Evolutionary conservation across 2,329 filamentous ascomycete genomes (phyloP), one percentile per base, ranked within the genome.

Genomic region (Alternaria gansuensis): DNA sequence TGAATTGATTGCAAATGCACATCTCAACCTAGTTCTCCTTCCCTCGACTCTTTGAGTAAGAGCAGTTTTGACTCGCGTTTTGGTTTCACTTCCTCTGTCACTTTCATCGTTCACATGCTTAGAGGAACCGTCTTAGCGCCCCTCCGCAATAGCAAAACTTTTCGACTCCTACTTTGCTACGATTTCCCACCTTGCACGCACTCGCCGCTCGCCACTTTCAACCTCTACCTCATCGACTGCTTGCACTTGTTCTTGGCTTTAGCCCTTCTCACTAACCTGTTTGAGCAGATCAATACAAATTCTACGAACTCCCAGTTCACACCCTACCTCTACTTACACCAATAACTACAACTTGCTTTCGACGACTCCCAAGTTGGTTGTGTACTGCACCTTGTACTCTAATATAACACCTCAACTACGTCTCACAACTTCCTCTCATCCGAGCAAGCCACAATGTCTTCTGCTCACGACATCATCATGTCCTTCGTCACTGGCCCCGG

Each of bases 391-490:
- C 21, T 21, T 46, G 17, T 36, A 23, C 21, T 13, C 13, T 21
- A 48, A 21, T 11, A 34, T 8, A 34, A 36, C 2, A 46, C 8
- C 11, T 8, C 44, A 24, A 23, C 23, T 5, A 29, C 8, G 36
- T n/a, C 28, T 44, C 21, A 24, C 13, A 37, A 9, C 2, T 41
- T 26, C 8, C 23, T 9, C 9, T 24, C 11, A 6, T 13, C 45
- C 14, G 4, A 26, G 33, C 28, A 23, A 39, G 37, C 26, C 4
- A 41, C 14, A 6, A 51, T 31, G 37, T 11, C 36, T 31, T 24
- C 49, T 4, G 49, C 37, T 41, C 37, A 51, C 26, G 37, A 51
- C 37, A 51, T 4, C 4, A 49, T 37, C 28, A 43, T 51, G 49
- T 31, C 26, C 4, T 40, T 24, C 21, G 49, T 41, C 36, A 51